These are phyloP conservation scores for Rosellinia necatrix DNA, from an alignment of 2,329 filamentous ascomycete genomes.

Conservation along the genomic window DNA sequence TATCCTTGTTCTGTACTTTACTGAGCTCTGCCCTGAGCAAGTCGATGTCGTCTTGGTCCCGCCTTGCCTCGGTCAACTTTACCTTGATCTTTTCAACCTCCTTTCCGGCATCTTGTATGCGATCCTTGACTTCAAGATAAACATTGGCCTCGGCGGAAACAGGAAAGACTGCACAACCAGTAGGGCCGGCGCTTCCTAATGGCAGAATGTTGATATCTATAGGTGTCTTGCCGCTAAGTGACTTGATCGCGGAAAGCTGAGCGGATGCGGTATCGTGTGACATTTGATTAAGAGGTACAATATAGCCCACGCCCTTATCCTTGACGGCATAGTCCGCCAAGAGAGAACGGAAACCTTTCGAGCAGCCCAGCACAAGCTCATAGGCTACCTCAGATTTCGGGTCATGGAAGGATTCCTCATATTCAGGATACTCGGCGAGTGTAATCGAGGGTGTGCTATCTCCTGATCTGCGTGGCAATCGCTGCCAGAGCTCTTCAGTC, in stretches of 20 bases:
- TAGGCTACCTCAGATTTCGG: slow-evolving; percentile 1
- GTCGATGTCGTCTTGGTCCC: neutral
- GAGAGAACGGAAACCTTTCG: slow-evolving; percentile 1
- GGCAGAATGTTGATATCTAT: neutral
- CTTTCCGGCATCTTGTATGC: neutral
- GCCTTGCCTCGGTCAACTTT: neutral
- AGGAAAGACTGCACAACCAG: slow-evolving; percentile 1
- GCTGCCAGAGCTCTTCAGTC: slow-evolving; percentile 83
- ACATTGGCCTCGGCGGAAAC: slow-evolving; percentile 3
- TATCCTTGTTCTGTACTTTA: slow-evolving; percentile 8
- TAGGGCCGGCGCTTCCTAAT: neutral
- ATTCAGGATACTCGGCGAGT: slow-evolving; percentile 71
- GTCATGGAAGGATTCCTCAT: slow-evolving; percentile 44
- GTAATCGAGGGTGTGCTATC: slow-evolving; percentile 76
- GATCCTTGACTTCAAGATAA: slow-evolving; percentile 4
- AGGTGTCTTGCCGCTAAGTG: slow-evolving; percentile 5
- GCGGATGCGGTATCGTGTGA: slow-evolving; percentile 1
- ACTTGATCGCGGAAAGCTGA: slow-evolving; percentile 7
- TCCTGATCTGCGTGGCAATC: slow-evolving; percentile 72
- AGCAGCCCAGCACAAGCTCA: slow-evolving; percentile 5
- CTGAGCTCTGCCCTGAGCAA: neutral
- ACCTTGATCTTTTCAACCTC: neutral
- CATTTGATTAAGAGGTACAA: neutral
- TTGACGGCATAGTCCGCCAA: slow-evolving; percentile 2
- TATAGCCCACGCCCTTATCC: neutral